Percentiles rank a stretch among this genome's conserved stretches.
These are phyloP conservation scores for Amanita phalloides DNA, from an alignment of 768 basidiomycete species.

Conservation along the genomic window DNA sequence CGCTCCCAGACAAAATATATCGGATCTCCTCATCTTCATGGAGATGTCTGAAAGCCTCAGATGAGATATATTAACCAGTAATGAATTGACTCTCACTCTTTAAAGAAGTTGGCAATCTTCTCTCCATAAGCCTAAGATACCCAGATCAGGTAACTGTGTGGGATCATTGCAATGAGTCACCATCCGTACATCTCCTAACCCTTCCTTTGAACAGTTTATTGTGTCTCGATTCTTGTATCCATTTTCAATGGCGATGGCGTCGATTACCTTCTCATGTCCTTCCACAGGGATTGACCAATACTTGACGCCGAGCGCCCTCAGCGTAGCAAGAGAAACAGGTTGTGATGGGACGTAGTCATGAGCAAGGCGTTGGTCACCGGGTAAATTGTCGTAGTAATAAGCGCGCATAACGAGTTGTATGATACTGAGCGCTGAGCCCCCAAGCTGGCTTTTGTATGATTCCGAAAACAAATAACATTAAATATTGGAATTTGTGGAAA, in stretches of 20 bases:
- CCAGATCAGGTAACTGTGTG: neutral
- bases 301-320: conserved; percentile 52
- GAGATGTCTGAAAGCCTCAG: conserved; percentile 52
- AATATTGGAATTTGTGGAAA: neutral
- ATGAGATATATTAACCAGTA: neutral
- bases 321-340: conserved; percentile 35
- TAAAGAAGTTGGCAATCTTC: conserved; percentile 76
- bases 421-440: no score
- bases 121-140: conserved; percentile 47
- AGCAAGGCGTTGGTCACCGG: conserved; percentile 71
- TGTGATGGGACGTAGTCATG: conserved; percentile 62
- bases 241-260: conserved; percentile 53
- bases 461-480: no score
- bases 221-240: conserved; percentile 80
- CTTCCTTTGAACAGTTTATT: conserved; percentile 69
- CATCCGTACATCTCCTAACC: conserved; percentile 52
- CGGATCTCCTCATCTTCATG: conserved; percentile 96
- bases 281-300: conserved; percentile 60
- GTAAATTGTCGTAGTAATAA: conserved; percentile 64
- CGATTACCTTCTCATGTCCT: conserved; percentile 41
- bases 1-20: conserved; percentile 77
- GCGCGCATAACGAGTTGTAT: conserved; percentile 41
- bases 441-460: no score
- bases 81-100: conserved; percentile 43
- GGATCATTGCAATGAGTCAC: neutral